A percentile compares a stretch with the other conserved stretches of the same genome.
Evolutionary conservation across 768 basidiomycete genomes (phyloP).

Genomic region (Pseudohyphozyma bogoriensis): DNA sequence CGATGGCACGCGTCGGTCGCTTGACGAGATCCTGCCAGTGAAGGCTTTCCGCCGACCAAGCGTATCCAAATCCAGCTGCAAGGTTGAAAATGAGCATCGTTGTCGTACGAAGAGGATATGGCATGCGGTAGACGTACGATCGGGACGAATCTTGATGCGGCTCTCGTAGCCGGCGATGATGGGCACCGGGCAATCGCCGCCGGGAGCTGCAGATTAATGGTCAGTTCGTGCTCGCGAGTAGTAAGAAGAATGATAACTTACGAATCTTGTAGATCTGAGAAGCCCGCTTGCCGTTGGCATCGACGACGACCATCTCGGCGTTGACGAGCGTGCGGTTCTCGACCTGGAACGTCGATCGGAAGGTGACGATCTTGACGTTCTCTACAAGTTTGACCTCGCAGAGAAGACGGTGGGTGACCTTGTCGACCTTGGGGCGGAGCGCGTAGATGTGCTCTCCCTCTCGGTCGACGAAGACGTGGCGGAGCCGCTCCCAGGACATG

Average conservation of each 20-base stretch:
- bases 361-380: conserved; percentile 86
- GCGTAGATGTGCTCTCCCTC: conserved; percentile 86
- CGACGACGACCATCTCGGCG: conserved; percentile 79
- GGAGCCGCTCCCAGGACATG: conserved; percentile 79
- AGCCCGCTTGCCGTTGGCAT: conserved; percentile 69
- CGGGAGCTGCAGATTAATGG: conserved; percentile 50
- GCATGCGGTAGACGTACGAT: conserved; percentile 53
- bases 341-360: conserved; percentile 83
- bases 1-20: conserved; percentile 58
- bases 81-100: not conserved
- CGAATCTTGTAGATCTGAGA: conserved; percentile 75
- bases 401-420: conserved; percentile 66
- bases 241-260: conserved; percentile 31
- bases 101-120: not conserved
- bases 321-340: conserved; percentile 87
- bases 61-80: conserved; percentile 89
- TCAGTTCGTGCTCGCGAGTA: not conserved
- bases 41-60: conserved; percentile 69
- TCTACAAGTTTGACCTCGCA: conserved; percentile 83
- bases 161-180: conserved; percentile 77
- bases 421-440: conserved; percentile 65
- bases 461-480: conserved; percentile 78
- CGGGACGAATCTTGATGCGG: conserved; percentile 76
- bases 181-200: conserved; percentile 76
- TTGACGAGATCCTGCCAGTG: conserved; percentile 80